Evolutionary conservation across 495 filamentous ascomycete genomes (phyloP), one percentile per base, ranked within the genome.

Genomic region (Trichoderma asperelloides): DNA sequence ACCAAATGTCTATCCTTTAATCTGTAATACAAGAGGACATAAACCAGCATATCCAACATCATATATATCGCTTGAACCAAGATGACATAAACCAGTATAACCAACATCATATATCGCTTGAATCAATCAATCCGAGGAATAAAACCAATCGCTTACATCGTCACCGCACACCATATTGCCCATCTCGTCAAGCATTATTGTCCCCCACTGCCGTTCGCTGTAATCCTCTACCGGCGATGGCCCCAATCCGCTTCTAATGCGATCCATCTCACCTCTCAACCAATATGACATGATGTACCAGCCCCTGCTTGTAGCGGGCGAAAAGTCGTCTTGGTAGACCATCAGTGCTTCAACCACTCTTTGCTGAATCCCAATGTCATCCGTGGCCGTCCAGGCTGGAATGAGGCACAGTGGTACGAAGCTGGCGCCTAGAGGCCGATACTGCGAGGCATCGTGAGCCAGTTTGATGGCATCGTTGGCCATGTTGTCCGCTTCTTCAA

Each of bases 241-340:
- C 23, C 27, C 23, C 55, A 60, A 7, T 9, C 55, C 55, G 55
- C 55, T 11, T 28, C 55, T 11, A 2, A 60, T 30, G 9, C 27
- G 55, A 16, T 60, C 55, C 23, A 60, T 28, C 55, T 60, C 55
- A 13, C 55, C 55, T 25, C 6, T 60, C 12, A 60, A 25, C 55
- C 55, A 60, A 28, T 60, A 30, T 6, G 55, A 25, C 55, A 60
- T 60, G 25, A 60, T 60, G 16, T 60, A 60, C 55, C 55, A 60
- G 16, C 55, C 13, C 55, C 55, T 27, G 7, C 55, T 3, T 16
- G 55, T 60, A 3, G 27, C 23, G 2, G 55, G 23, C 27, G 55
- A 30, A 60, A 60, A 60, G 55, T 60, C 55, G 55, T 60, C 23
- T n/a, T 60, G 55, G 55, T 60, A 60, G 6, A 60, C 27, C 27